phyloP scores from a whole-genome alignment of 2,329 filamentous ascomycete genomes.

The Paracoccidioides brasiliensis region DNA sequence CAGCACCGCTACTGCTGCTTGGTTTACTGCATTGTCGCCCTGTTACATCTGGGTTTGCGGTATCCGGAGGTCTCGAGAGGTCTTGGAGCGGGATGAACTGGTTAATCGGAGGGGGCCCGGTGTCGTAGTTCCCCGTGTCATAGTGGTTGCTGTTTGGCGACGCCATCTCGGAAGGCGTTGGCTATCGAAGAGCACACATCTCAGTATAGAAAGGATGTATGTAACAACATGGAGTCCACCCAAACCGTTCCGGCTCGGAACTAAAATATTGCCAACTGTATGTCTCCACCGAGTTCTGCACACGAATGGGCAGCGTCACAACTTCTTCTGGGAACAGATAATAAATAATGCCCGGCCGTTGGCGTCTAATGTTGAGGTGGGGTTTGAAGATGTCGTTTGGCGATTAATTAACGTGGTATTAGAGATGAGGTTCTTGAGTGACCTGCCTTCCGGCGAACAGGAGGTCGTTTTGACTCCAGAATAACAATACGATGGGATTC shows the following conservation, averaged over 20 bases:
- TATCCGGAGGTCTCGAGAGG: constrained; percentile 34
- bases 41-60: constrained; percentile 16
- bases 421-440: background rate
- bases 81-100: constrained; percentile 60
- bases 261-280: background rate
- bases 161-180: constrained; percentile 29
- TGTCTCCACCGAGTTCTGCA: background rate
- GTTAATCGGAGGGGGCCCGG: constrained; percentile 16
- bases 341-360: background rate
- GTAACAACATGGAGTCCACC: background rate
- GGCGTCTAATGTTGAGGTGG: background rate
- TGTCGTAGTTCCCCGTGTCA: constrained; percentile 13
- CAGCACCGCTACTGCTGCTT: constrained; percentile 15
- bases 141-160: constrained; percentile 12
- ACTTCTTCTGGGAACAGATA: background rate
- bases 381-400: background rate
- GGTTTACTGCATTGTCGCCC: constrained; percentile 17
- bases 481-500: background rate
- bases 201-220: constrained; percentile 8
- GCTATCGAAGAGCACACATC: constrained; percentile 29
- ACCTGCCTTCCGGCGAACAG: background rate
- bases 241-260: too few species aligned
- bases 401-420: background rate
- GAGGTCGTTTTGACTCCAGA: background rate
- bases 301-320: background rate